phyloP scores from a whole-genome alignment of 208 protist species.

The Acanthamoeba culbertsoni region DNA sequence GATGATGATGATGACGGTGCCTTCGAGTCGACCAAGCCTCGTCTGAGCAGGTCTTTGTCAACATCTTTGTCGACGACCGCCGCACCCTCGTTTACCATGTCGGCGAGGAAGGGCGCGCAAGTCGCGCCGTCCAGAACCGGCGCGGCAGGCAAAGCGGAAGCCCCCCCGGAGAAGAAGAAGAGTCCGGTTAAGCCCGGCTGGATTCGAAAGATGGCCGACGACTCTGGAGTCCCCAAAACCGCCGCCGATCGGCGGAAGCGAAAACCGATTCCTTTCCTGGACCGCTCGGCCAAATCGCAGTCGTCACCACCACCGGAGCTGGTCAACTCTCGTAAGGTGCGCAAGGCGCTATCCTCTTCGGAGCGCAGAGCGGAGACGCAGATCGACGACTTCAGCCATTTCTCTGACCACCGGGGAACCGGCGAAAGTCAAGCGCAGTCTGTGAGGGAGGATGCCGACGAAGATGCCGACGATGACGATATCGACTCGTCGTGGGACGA shows the following conservation, averaged over 20 bases:
- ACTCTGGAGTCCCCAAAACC: background rate
- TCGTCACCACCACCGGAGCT: background rate
- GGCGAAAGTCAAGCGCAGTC: background rate
- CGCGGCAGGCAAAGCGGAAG: too few relatives aligned
- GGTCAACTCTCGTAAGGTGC: background rate
- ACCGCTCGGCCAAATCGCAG: background rate
- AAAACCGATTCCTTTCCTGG: background rate
- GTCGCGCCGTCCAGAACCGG: background rate
- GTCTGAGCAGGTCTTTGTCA: background rate
- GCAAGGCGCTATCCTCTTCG: background rate
- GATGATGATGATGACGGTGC: background rate
- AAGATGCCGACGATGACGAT: background rate
- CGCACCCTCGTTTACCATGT: background rate
- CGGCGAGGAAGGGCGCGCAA: background rate
- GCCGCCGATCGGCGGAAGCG: background rate
- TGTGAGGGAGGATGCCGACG: background rate
- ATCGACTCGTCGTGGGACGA: conserved; percentile 29
- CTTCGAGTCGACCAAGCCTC: background rate
- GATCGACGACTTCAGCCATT: background rate
- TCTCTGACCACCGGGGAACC: background rate
- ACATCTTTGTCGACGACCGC: background rate
- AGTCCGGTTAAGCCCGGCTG: background rate
- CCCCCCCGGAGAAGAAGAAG: background rate
- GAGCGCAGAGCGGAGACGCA: background rate
- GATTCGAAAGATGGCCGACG: background rate